Conservation (phyloP, 768 basidiomycete species). For the Boletus rex-veris region DNA sequence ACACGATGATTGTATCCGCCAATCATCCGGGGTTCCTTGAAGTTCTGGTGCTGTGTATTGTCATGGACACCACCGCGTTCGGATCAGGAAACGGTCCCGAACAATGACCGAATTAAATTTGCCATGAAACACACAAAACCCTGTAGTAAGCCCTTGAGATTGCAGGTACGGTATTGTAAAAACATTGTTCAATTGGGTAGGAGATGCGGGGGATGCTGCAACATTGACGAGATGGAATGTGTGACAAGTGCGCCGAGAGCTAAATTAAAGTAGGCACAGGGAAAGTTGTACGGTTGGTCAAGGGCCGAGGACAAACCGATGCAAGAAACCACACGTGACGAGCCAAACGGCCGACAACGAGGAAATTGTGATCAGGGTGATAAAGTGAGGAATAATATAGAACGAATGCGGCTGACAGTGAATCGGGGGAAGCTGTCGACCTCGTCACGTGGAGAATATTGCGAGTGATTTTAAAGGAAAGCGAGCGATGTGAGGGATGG, state of each 20-base stretch:
- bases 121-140: slow-evolving; percentile 17
- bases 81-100: slow-evolving; percentile 10
- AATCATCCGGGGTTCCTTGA: neutral
- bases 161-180: slow-evolving; percentile 34
- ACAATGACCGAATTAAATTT: slow-evolving; percentile 6
- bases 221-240: slow-evolving; percentile 39
- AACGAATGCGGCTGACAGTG: slow-evolving; percentile 50
- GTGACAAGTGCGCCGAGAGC: slow-evolving; percentile 28
- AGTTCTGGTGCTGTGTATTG: slow-evolving; percentile 12
- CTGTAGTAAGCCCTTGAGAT: slow-evolving; percentile 30
- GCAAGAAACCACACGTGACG: slow-evolving; percentile 35
- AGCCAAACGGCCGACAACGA: slow-evolving; percentile 36
- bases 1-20: neutral
- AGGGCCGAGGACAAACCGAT: slow-evolving; percentile 24
- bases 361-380: slow-evolving; percentile 43
- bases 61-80: slow-evolving; percentile 11
- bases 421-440: slow-evolving; percentile 50
- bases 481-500: slow-evolving; percentile 48
- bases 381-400: slow-evolving; percentile 86
- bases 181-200: slow-evolving; percentile 39
- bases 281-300: slow-evolving; percentile 26
- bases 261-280: slow-evolving; percentile 34
- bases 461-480: slow-evolving; percentile 38
- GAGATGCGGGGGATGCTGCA: slow-evolving; percentile 42
- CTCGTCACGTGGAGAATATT: slow-evolving; percentile 48